Evolutionary conservation across 176 grass and related monocot genomes (phyloP), one percentile per base, ranked within the genome.

Genomic region (Bonia amplexicaulis): DNA sequence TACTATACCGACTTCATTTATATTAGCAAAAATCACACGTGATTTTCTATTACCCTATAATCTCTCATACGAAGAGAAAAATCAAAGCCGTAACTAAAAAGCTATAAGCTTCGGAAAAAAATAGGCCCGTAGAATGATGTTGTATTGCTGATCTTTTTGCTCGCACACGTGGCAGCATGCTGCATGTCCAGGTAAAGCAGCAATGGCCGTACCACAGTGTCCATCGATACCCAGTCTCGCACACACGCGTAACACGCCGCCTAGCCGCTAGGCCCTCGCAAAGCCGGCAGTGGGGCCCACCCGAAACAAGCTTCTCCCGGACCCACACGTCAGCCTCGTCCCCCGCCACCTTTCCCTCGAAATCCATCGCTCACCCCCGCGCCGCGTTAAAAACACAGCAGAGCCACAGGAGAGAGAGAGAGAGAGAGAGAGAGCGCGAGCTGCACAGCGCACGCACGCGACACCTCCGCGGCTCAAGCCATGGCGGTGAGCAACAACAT

Each of bases 401-500:
- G 14, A 49, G 13, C 27, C 14, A 47, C 9, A 20, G 1, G 31
- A 17, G 27, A 53, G 73, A 13, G 57, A 29, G 26, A 76, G 37
- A 25, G 13, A 58, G 74, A 9, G 51, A 11, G 73, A 23, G 44
- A 75, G 33, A 22, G 13, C 41, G 53, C 13, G 14, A 39, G 54
- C 33, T 23, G 53, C 54, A 13, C 17, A 54, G 52, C 52, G 8
- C 6, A 4, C 17, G 9, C 22, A 4, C 52, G 20, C 55, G 23
- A 47, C 31, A 68, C 63, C 65, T 16, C 9, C 48, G 29, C 44
- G 14, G 23, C 35, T 31, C 60, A 3, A 26, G 27, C 83, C 81
- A 98, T 98, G 96, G 90, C 91, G 55, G 80, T 93, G 71, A 98
- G 96, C 96, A 98, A 98, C 91, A 98, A 92, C 89, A 93, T 95